phyloP scores from a whole-genome alignment of 2,329 filamentous ascomycete genomes.

The Laburnicola sp. region DNA sequence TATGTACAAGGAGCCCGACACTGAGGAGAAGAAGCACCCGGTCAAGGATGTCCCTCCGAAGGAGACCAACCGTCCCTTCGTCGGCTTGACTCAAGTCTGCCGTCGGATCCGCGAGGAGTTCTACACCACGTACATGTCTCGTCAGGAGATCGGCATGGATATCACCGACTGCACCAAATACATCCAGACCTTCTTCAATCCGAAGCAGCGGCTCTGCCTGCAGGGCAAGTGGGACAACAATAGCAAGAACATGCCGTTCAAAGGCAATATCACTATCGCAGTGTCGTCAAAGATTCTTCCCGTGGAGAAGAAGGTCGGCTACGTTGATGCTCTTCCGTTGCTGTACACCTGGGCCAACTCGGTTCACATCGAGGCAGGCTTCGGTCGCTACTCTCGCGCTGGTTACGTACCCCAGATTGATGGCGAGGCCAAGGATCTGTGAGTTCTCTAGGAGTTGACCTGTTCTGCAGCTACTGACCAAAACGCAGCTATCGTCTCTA shows the following conservation, averaged over 20 bases:
- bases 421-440: constrained; percentile 39
- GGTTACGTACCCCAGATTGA: constrained; percentile 24
- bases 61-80: constrained; percentile 29
- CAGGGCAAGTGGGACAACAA: not conserved
- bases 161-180: constrained; percentile 25
- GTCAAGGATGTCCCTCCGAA: not conserved
- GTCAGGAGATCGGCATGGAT: constrained; percentile 35
- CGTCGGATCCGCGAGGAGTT: constrained; percentile 31
- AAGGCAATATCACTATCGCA: constrained; percentile 35
- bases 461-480: not conserved
- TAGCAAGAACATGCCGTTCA: constrained; percentile 22
- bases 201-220: not conserved
- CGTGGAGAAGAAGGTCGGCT: constrained; percentile 14
- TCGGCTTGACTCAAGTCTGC: constrained; percentile 32
- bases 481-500: constrained; percentile 35
- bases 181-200: constrained; percentile 26
- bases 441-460: constrained; percentile 8
- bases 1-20: not conserved
- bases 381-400: constrained; percentile 30
- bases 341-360: constrained; percentile 37
- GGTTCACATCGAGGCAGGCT: constrained; percentile 32
- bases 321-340: constrained; percentile 28
- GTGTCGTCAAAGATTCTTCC: constrained; percentile 18
- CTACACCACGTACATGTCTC: constrained; percentile 25
- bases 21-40: not conserved